Evolutionary conservation across 352 stramenopile species (phyloP), one percentile per base, ranked within the genome.

Genomic region (Blastocystis sp.): DNA sequence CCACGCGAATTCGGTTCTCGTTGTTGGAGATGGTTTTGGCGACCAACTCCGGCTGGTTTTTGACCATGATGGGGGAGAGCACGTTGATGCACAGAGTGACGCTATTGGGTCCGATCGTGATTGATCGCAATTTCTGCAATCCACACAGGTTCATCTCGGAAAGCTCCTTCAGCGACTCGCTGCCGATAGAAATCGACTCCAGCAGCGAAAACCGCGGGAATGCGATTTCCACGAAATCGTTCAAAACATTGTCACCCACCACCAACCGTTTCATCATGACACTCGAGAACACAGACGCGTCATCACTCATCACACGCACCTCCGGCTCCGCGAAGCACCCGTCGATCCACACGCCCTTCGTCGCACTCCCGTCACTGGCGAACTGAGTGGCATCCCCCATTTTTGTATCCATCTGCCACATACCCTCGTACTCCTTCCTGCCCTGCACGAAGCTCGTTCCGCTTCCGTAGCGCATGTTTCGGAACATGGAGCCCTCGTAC

Each of bases 401-500:
- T 42, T 59, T 54, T 3, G 28, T 42, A 45, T 70, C 60, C 21
- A 38, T 48, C 40, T 59, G 40, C 74, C 74, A 84, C 57, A 84
- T 62, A 3, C 74, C 74, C 21, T 84, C 74, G 38, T 69, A 84
- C 42, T 54, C 54, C 54, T 45, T 28, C 42, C 69, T 28, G 3
- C 74, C 74, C 38, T 84, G 68, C 17, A 28, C 9, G 34, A 40
- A 84, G 45, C 74, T 84, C 57, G 38, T 66, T 14, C 74, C 74
- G n/a, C 14, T 11, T 14, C 74, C 74, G 48, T 69, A 84, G 21
- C 74, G 74, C 34, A 54, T 57, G 43, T 84, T 84, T 7, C 61
- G 38, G 45, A 84, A 84, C 74, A 84, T 84, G n/a, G 54, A 42
- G 28, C 74, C 74, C 40, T 54, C 21, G 54, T 84, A 84, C 24